Base-by-base conservation (phyloP, 2,329 filamentous ascomycete genomes). In the Aureobasidium sp. region DNA sequence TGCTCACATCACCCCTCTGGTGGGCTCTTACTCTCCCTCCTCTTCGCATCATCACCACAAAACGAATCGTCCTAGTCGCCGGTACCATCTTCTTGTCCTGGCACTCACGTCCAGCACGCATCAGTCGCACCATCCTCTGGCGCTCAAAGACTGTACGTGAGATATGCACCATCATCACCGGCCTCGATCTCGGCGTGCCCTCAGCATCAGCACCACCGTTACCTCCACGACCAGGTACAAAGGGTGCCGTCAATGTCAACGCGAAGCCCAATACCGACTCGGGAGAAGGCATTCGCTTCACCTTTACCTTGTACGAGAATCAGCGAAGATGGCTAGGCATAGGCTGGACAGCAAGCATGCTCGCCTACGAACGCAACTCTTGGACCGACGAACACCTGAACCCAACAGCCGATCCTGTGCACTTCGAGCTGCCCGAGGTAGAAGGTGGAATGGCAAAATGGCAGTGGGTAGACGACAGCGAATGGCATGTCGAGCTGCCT, bases 301-400 rank as follows among this genome's bases (percentile, higher is more conserved):
- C 94, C 0, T 99, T 99, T 66, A 92, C 94, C 52, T 82, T 99
- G 2, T 97, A 92, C 70, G 94, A 99, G 73, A 99, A 99, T 69
- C 94, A 99, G 74, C 84, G 94, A 45, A 85, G 94, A 58, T 99
- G 94, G 94, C 78, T 99, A 4, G 93, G 92, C 1, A 82, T 99
- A 14, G 94, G 94, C 0, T 99, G 94, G 92, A 97, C 94, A 0
- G 88, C 88, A 2, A 95, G 87, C 42, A 79, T 99, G 64, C 91
- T 99, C 67, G 87, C 91, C 0, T 95, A 97, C 70, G 94, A 99
- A 72, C 83, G 94, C 45, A 83, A 88, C 1, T 82, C 92, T 0
- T 99, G 94, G 93, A 97, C 94, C 0, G 94, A 99, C 73, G 94
- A 99, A 75, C 91, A 97, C 72, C 84, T 95, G 61, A 96, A 96